Evolutionary conservation across 176 grass and related monocot species (phyloP).

Genomic region (Hordeum marinum): DNA sequence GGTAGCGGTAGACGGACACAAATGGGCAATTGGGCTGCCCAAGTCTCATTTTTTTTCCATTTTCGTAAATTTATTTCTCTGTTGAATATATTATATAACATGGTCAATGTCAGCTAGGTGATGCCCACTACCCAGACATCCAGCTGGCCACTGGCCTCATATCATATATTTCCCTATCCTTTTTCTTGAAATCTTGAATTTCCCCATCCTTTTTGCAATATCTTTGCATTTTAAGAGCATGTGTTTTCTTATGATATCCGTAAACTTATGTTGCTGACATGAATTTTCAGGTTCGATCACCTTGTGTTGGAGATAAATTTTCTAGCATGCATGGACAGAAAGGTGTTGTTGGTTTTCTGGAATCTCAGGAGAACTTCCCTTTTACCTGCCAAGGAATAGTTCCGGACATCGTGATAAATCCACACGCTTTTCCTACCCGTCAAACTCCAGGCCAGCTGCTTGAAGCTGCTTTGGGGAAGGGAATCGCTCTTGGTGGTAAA

Average conservation of each 20-base stretch:
- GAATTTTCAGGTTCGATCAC: slow-evolving; percentile 70
- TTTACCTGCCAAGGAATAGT: slow-evolving; percentile 87
- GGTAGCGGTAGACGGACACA: not conserved
- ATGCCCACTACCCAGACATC: not conserved
- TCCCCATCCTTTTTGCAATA: not conserved
- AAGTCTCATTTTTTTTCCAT: not conserved
- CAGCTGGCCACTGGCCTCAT: not conserved
- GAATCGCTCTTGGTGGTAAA: slow-evolving; percentile 62
- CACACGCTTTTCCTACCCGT: slow-evolving; percentile 90
- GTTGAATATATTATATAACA: not conserved
- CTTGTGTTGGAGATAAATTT: slow-evolving; percentile 91
- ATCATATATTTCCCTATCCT: not conserved
- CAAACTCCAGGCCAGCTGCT: slow-evolving; percentile 94
- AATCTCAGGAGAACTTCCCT: slow-evolving; percentile 94
- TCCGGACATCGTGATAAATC: slow-evolving; percentile 95
- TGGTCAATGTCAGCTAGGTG: not conserved
- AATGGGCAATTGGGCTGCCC: not conserved
- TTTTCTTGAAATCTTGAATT: not conserved
- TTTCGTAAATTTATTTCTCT: not conserved
- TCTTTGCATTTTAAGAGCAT: slow-evolving; percentile 9
- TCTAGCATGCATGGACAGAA: slow-evolving; percentile 98
- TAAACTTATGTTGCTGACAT: slow-evolving; percentile 20
- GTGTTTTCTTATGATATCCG: not conserved
- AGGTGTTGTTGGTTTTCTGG: slow-evolving; percentile 85
- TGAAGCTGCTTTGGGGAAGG: slow-evolving; percentile 96